These are phyloP conservation scores for Quercus cerris DNA, from an alignment of 306 rosid genomes.

Conservation along the genomic window DNA sequence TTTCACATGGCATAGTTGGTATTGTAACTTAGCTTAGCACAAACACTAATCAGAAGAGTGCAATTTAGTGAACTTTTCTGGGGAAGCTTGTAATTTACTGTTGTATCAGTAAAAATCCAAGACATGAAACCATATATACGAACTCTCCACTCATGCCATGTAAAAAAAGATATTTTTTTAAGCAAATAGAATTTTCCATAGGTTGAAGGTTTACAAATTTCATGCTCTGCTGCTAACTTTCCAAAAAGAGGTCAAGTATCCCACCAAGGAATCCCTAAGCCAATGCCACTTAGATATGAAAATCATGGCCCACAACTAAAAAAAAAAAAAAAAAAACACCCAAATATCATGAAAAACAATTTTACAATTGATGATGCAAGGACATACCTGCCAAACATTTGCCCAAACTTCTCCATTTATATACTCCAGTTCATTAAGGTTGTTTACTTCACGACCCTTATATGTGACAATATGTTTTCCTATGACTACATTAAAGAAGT, in stretches of 20 bases:
- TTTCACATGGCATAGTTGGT: not conserved
- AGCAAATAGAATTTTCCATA: not conserved
- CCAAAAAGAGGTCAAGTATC: not conserved
- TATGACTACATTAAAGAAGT: conserved; percentile 43
- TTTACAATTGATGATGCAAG: conserved; percentile 8
- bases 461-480: conserved; percentile 53
- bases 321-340: not conserved
- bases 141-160: no score
- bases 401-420: conserved; percentile 92
- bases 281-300: not conserved
- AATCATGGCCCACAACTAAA: not conserved
- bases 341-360: not conserved
- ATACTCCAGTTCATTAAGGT: conserved; percentile 87
- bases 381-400: conserved; percentile 60
- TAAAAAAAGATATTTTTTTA: not conserved
- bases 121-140: no score
- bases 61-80: not conserved
- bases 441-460: conserved; percentile 64
- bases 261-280: not conserved
- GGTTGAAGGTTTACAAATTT: not conserved
- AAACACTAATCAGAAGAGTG: not conserved
- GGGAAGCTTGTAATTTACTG: no score
- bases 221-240: not conserved
- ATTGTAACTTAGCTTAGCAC: not conserved
- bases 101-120: no score